Percentiles rank a stretch among this genome's conserved stretches.
Evolutionary conservation across 1,284 basidiomycete species (phyloP).

Genomic region (Apiotrichum domesticum): DNA sequence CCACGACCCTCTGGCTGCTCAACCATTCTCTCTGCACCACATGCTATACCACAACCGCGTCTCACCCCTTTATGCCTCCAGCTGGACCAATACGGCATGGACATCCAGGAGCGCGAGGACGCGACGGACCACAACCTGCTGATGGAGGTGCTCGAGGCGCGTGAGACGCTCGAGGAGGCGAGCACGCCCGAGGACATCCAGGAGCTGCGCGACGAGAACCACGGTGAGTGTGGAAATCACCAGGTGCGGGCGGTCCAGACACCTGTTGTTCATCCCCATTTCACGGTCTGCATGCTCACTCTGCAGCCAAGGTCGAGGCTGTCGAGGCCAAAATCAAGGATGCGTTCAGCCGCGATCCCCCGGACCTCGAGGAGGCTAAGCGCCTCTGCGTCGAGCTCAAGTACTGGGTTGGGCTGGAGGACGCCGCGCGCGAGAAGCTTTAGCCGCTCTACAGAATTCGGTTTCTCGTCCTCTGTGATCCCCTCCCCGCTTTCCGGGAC

Average conservation of each 20-base stretch:
- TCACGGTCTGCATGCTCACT: not conserved
- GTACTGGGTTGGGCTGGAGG: constrained; percentile 68
- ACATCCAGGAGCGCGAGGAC: constrained; percentile 66
- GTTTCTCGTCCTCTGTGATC: no score
- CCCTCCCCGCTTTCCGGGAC: no score
- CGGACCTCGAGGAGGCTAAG: constrained; percentile 58
- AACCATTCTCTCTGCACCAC: not conserved
- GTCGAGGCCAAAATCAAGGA: constrained; percentile 43
- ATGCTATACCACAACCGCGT: no score
- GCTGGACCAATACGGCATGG: constrained; percentile 58
- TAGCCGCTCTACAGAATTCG: not conserved
- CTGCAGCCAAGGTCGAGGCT: constrained; percentile 54
- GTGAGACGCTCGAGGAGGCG: constrained; percentile 72
- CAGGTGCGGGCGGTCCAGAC: no score
- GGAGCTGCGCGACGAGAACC: constrained; percentile 55
- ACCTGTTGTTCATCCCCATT: no score
- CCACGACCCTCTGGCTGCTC: no score
- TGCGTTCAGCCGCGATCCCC: constrained; percentile 51
- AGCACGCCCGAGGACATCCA: constrained; percentile 52
- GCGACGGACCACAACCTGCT: constrained; percentile 68
- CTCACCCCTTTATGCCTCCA: constrained; percentile 9
- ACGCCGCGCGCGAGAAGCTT: constrained; percentile 55
- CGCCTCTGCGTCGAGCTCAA: constrained; percentile 62
- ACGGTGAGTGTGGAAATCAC: constrained; percentile 51
- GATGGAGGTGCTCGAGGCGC: constrained; percentile 70